phyloP scores from a whole-genome alignment of 2,329 filamentous ascomycete species.

The Alternaria solani region DNA sequence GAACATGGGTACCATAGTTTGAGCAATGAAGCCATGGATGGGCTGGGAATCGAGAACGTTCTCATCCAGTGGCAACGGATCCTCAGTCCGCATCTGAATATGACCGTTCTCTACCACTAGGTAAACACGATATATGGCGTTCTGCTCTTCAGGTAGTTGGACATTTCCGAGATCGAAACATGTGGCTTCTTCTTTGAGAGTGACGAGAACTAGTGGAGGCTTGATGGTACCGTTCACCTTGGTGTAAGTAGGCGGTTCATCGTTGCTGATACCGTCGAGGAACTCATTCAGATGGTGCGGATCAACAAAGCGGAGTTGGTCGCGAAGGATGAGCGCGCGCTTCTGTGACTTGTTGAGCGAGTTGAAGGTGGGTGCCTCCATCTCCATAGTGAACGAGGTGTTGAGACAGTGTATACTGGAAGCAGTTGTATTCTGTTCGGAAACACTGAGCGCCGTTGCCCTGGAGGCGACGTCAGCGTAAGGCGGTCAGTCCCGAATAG shows the following conservation, averaged over 20 bases:
- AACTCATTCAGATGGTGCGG: slow-evolving; percentile 38
- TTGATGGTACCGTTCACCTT: slow-evolving; percentile 27
- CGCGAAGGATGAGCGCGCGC: slow-evolving; percentile 37
- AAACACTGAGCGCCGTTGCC: background rate
- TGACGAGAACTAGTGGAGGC: slow-evolving; percentile 33
- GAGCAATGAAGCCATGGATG: slow-evolving; percentile 36
- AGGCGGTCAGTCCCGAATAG: background rate
- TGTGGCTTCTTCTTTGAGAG: slow-evolving; percentile 30
- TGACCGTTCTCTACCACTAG: slow-evolving; percentile 29
- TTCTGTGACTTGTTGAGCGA: slow-evolving; percentile 40
- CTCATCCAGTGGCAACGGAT: slow-evolving; percentile 28
- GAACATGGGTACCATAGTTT: slow-evolving; percentile 34
- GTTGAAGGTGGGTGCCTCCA: slow-evolving; percentile 25
- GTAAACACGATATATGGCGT: slow-evolving; percentile 20
- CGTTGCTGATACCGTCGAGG: slow-evolving; percentile 31
- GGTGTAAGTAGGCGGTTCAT: slow-evolving; percentile 44
- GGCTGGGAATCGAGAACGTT: slow-evolving; percentile 25
- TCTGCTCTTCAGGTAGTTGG: slow-evolving; percentile 24
- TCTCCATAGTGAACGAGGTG: slow-evolving; percentile 13
- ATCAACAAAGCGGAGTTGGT: slow-evolving; percentile 38
- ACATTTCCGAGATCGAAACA: slow-evolving; percentile 45
- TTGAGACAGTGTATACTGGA: background rate
- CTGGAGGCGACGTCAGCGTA: background rate
- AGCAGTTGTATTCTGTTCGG: background rate
- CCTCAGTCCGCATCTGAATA: slow-evolving; percentile 30